These are phyloP conservation scores for Colletotrichum caudatum DNA, from an alignment of 2,329 filamentous ascomycete species.

Conservation along the genomic window DNA sequence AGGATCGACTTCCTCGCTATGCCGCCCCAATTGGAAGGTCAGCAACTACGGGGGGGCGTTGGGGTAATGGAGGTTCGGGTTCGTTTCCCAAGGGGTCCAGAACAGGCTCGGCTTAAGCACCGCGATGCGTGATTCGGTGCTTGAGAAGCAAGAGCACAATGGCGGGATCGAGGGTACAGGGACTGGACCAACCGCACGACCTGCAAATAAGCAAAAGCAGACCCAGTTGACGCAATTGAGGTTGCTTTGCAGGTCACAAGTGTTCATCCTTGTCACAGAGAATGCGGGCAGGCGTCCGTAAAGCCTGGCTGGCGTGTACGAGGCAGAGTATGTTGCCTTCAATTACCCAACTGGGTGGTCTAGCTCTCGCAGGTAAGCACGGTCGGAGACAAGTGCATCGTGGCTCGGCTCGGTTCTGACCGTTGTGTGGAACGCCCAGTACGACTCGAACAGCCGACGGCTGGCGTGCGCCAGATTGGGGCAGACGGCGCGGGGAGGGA, in stretches of 20 bases:
- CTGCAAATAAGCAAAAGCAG: neutral
- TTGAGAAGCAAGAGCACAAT: neutral
- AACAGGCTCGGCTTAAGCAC: neutral
- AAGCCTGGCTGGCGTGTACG: neutral
- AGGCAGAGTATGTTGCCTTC: neutral
- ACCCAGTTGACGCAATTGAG: constrained; percentile 12
- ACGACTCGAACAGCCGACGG: constrained; percentile 14
- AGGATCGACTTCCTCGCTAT: constrained; percentile 24
- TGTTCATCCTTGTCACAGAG: neutral
- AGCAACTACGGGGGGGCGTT: constrained; percentile 6
- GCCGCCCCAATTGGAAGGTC: constrained; percentile 35
- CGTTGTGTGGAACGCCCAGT: neutral
- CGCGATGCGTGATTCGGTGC: constrained; percentile 7
- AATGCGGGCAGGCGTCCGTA: neutral
- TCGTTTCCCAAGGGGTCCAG: constrained; percentile 8
- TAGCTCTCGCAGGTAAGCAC: neutral
- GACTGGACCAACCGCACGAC: constrained; percentile 16
- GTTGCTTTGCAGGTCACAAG: constrained; percentile 17
- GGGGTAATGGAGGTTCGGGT: constrained; percentile 5
- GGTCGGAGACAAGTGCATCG: neutral
- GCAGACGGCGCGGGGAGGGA: neutral
- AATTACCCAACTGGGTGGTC: no score
- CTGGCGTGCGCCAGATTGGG: neutral
- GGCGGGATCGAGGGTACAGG: constrained; percentile 17
- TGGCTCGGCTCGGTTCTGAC: constrained; percentile 8